Evolutionary conservation across 805 yeast genomes (phyloP).

Genomic region (Ogataea dorogensis): DNA sequence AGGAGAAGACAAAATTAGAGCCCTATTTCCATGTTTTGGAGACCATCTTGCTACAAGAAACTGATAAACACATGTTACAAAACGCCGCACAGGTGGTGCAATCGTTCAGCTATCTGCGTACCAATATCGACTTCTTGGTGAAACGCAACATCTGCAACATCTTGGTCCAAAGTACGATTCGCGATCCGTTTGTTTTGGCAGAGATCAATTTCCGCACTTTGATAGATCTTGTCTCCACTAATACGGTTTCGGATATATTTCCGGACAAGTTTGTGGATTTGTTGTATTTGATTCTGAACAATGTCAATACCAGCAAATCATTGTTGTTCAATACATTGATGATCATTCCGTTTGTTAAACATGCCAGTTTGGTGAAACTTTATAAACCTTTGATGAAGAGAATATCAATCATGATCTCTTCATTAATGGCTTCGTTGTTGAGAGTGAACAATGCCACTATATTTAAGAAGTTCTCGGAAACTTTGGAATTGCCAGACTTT

Average conservation of each 20-base stretch:
- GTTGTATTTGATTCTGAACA: conserved; percentile 15
- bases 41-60: conserved; percentile 13
- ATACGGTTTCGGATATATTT: conserved; percentile 16
- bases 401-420: conserved; percentile 22
- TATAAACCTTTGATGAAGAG: conserved; percentile 25
- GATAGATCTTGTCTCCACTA: conserved; percentile 24
- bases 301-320: conserved; percentile 7
- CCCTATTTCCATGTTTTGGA: conserved; percentile 15
- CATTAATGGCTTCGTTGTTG: conserved; percentile 22
- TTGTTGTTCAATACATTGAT: conserved; percentile 25
- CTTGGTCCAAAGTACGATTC: conserved; percentile 22
- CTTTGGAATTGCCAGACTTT: conserved; percentile 20
- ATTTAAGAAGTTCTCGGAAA: conserved; percentile 18
- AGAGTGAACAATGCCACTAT: conserved; percentile 18
- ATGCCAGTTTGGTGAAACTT: conserved; percentile 13
- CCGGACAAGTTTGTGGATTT: conserved; percentile 16
- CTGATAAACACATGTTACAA: conserved; percentile 17
- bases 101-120: conserved; percentile 28
- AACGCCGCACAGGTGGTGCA: conserved; percentile 29
- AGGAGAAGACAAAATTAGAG: conserved; percentile 23
- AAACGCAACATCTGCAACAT: conserved; percentile 13
- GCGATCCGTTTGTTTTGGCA: conserved; percentile 20
- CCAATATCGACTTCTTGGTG: conserved; percentile 22
- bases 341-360: conserved; percentile 27
- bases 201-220: conserved; percentile 29